Evolutionary conservation across 768 basidiomycete species (phyloP).

Genomic region (Antrodiella citrinella): DNA sequence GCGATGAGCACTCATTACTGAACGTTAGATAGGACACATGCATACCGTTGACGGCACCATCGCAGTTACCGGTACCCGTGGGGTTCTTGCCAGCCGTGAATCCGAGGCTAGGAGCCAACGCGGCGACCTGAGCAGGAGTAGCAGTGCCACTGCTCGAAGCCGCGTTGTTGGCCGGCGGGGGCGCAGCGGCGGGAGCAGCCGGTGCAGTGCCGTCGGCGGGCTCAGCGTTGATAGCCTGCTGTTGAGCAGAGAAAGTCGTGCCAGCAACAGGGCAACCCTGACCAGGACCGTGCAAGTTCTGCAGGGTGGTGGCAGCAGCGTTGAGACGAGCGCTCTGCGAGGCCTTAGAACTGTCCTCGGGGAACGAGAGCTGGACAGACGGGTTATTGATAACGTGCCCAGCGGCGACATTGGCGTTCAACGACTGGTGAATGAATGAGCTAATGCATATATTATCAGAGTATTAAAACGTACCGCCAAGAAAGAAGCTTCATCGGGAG

Average conservation of each 20-base stretch:
- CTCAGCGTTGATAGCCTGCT: constrained; percentile 16
- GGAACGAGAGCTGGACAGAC: constrained; percentile 31
- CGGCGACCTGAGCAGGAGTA: constrained; percentile 14
- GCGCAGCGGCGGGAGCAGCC: constrained; percentile 4
- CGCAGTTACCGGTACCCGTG: constrained; percentile 62
- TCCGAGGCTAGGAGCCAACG: constrained; percentile 56
- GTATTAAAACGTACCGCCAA: constrained; percentile 19
- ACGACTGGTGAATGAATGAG: constrained; percentile 1
- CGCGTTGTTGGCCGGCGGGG: constrained; percentile 3
- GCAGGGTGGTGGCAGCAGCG: constrained; percentile 54
- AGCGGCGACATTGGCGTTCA: constrained; percentile 23
- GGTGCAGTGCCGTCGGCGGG: constrained; percentile 5
- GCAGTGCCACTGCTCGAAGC: background rate
- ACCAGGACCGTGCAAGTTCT: constrained; percentile 64
- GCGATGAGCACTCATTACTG: too few species aligned
- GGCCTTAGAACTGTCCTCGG: constrained; percentile 30
- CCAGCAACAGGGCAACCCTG: constrained; percentile 56
- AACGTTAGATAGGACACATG: background rate
- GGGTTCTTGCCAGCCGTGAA: constrained; percentile 49
- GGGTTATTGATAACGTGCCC: constrained; percentile 25
- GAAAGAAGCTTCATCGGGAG: constrained; percentile 27
- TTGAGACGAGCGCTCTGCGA: constrained; percentile 39
- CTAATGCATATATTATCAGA: background rate
- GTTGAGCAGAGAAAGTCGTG: constrained; percentile 40
- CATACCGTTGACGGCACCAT: constrained; percentile 48